Evolutionary conservation across 192 early-diverging fungal species (phyloP).

Genomic region (Podochytrium sp.): DNA sequence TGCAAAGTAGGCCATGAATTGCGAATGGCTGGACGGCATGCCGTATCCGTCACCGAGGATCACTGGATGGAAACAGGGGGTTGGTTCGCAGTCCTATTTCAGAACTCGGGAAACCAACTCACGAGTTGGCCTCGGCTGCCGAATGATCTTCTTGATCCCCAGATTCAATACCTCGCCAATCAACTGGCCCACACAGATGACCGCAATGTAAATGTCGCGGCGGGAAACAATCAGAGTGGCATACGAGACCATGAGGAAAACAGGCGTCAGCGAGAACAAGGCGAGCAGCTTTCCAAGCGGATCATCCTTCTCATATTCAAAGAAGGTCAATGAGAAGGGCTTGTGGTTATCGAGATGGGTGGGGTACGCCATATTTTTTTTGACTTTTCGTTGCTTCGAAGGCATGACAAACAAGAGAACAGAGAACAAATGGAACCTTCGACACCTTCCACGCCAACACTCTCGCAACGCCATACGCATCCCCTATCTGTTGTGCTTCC

Average conservation of each 20-base stretch:
- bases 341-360: conserved; percentile 34
- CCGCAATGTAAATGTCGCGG: conserved; percentile 57
- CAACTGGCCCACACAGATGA: conserved; percentile 75
- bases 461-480: neutral
- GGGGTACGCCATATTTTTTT: neutral
- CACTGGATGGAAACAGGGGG: conserved; percentile 41
- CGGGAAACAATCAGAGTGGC: conserved; percentile 62
- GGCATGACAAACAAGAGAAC: too few species aligned
- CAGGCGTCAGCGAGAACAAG: conserved; percentile 57
- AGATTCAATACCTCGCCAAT: conserved; percentile 68
- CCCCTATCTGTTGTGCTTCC: conserved; percentile 14
- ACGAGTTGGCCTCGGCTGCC: conserved; percentile 70
- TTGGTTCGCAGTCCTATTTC: neutral
- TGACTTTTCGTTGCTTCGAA: neutral
- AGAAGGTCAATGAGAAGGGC: conserved; percentile 72
- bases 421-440: too few species aligned
- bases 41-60: conserved; percentile 77
- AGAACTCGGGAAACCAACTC: conserved; percentile 3
- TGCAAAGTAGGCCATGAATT: conserved; percentile 81
- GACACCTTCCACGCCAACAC: too few species aligned
- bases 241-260: conserved; percentile 72
- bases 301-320: conserved; percentile 67
- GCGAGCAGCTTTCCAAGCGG: conserved; percentile 64
- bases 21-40: conserved; percentile 83
- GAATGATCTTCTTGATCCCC: conserved; percentile 62